Evolutionary conservation across 768 basidiomycete species (phyloP).

Genomic region (Rhodosporidiobolus sp.): DNA sequence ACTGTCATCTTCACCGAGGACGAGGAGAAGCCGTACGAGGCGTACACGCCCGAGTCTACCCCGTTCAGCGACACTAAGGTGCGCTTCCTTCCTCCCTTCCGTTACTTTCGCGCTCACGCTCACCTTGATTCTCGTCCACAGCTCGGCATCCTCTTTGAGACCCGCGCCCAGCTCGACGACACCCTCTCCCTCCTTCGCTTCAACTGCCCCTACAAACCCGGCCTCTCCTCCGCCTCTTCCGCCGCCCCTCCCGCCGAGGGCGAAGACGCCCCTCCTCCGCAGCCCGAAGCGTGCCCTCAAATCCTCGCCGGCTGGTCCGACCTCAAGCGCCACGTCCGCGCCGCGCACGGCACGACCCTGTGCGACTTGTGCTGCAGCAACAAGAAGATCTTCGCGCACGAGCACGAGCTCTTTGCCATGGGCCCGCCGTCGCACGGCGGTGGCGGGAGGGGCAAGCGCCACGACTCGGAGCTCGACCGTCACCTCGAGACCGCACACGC

Average conservation of each 20-base stretch:
- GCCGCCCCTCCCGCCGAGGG: not conserved
- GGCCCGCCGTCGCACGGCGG: conserved; percentile 50
- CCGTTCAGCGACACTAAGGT: conserved; percentile 42
- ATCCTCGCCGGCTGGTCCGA: conserved; percentile 85
- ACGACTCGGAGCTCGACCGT: conserved; percentile 17
- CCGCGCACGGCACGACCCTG: conserved; percentile 69
- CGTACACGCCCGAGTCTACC: conserved; percentile 30
- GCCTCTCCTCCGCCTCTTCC: not conserved
- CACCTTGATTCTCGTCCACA: conserved; percentile 47
- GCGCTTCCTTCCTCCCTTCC: not conserved
- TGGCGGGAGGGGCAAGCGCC: not conserved
- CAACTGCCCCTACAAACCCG: conserved; percentile 66
- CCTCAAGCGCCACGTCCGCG: conserved; percentile 76
- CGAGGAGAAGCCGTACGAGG: conserved; percentile 18
- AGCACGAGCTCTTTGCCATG: conserved; percentile 77
- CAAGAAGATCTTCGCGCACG: conserved; percentile 94
- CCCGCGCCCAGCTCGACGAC: conserved; percentile 90
- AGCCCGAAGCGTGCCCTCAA: conserved; percentile 68
- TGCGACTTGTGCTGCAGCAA: conserved; percentile 83
- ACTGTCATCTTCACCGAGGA: conserved; percentile 33
- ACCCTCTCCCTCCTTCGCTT: conserved; percentile 84
- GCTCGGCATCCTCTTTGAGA: conserved; percentile 80
- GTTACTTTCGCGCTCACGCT: not conserved
- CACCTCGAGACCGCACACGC: conserved; percentile 32
- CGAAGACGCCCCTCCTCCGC: not conserved